Evolutionary conservation across 805 yeast genomes (phyloP).

Genomic region (Wickerhamiella slavikovae): DNA sequence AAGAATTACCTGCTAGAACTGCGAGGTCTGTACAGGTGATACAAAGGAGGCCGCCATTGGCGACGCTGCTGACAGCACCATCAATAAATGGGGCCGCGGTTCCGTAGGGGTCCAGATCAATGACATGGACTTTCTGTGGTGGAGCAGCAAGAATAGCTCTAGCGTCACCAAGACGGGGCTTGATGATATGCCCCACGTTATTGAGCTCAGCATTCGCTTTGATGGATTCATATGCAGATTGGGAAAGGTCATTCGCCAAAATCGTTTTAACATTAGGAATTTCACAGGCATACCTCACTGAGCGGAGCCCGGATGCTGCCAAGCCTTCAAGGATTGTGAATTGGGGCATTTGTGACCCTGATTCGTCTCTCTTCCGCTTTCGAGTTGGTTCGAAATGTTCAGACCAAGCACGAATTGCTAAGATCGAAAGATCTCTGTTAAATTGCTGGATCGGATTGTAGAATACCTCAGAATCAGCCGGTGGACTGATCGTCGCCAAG

Average conservation of each 20-base stretch:
- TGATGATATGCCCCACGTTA: constrained; percentile 32
- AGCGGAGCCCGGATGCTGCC: constrained; percentile 88
- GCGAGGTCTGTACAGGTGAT: constrained; percentile 95
- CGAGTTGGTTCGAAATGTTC: constrained; percentile 26
- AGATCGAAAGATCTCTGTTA: constrained; percentile 74
- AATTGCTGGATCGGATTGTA: constrained; percentile 95
- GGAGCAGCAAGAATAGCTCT: constrained; percentile 51
- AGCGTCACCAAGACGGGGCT: constrained; percentile 75
- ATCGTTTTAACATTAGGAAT: constrained; percentile 54
- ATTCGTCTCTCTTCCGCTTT: constrained; percentile 7
- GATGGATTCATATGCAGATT: constrained; percentile 71
- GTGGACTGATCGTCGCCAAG: constrained; percentile 58
- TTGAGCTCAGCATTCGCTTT: constrained; percentile 51
- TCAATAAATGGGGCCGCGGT: constrained; percentile 93
- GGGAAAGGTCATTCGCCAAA: constrained; percentile 76
- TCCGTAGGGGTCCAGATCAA: constrained; percentile 95
- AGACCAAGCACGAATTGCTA: constrained; percentile 75
- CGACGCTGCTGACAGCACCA: constrained; percentile 68
- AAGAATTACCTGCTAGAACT: constrained; percentile 85
- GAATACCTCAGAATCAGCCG: constrained; percentile 67
- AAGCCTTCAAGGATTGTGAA: constrained; percentile 71
- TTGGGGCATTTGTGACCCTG: constrained; percentile 5
- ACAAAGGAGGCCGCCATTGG: constrained; percentile 64
- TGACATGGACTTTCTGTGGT: constrained; percentile 49
- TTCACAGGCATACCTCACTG: constrained; percentile 83